Conservation (phyloP, 106 monocot species). For the Xerophyta viscosa region DNA sequence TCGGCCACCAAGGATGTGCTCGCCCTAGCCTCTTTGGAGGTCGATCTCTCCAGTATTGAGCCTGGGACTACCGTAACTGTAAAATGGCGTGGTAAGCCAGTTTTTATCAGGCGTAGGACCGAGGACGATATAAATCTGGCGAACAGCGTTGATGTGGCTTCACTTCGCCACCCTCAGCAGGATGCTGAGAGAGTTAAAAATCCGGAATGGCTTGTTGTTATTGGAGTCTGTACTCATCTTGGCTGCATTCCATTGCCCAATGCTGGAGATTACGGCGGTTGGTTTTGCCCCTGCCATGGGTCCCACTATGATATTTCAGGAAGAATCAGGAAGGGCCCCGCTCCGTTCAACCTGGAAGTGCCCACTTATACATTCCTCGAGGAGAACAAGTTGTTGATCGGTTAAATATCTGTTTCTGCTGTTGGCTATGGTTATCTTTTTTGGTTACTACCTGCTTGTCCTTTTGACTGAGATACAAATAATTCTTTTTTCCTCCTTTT, state of each 20-base stretch:
- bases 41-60: constrained; percentile 36
- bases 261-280: constrained; percentile 28
- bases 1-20: too few relatives aligned
- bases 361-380: constrained; percentile 26
- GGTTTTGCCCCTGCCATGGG: constrained; percentile 40
- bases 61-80: constrained; percentile 30
- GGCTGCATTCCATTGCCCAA: too few relatives aligned
- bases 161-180: constrained; percentile 28
- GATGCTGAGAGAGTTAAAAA: constrained; percentile 24
- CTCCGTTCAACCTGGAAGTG: constrained; percentile 36
- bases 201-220: constrained; percentile 32
- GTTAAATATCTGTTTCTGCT: constrained; percentile 7
- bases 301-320: constrained; percentile 40
- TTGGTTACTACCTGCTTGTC: too few relatives aligned
- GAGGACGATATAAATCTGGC: constrained; percentile 32
- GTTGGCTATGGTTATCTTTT: too few relatives aligned
- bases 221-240: constrained; percentile 37
- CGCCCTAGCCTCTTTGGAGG: constrained; percentile 35
- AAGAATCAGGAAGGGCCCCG: constrained; percentile 42
- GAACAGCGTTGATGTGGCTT: constrained; percentile 17
- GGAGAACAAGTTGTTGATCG: constrained; percentile 33
- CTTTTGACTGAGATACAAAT: too few relatives aligned
- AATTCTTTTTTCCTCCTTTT: too few relatives aligned
- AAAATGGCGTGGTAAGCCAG: too few relatives aligned
- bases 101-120: constrained; percentile 27